These are phyloP conservation scores for Brettanomyces nanus DNA, from an alignment of 805 yeast species.

Conservation along the genomic window DNA sequence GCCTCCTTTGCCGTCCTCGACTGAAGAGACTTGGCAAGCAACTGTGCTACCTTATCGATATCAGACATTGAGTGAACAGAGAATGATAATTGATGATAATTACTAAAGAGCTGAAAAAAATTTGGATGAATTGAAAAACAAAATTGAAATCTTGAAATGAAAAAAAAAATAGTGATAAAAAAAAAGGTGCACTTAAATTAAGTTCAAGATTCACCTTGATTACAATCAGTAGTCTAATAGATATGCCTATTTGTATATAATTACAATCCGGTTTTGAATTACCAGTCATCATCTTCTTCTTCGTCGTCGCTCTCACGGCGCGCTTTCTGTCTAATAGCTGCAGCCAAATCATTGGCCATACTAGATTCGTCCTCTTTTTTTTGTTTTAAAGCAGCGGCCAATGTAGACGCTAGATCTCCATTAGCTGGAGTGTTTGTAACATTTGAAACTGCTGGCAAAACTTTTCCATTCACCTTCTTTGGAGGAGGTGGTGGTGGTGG, in stretches of 20 bases:
- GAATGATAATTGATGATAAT: too few relatives aligned
- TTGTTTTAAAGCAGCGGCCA: slow-evolving; percentile 62
- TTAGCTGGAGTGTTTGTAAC: slow-evolving; percentile 10
- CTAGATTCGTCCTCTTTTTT: slow-evolving; percentile 52
- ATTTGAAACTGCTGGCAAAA: slow-evolving; percentile 16
- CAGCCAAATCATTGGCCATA: slow-evolving; percentile 82
- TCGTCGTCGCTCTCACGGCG: slow-evolving; percentile 65
- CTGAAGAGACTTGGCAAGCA: slow-evolving; percentile 55
- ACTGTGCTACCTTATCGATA: slow-evolving; percentile 42
- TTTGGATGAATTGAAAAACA: too few relatives aligned
- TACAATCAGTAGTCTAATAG: too few relatives aligned
- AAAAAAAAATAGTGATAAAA: too few relatives aligned
- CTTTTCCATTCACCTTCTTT: slow-evolving; percentile 28
- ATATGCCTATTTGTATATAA: too few relatives aligned
- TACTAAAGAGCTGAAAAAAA: too few relatives aligned
- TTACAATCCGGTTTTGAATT: too few relatives aligned
- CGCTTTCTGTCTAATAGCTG: slow-evolving; percentile 76
- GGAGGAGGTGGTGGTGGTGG: slow-evolving; percentile 33
- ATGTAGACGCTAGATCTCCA: slow-evolving; percentile 32
- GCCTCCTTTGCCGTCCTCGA: slow-evolving; percentile 60
- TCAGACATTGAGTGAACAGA: slow-evolving; percentile 30
- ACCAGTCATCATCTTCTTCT: slow-evolving; percentile 42
- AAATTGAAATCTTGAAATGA: too few relatives aligned
- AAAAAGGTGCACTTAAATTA: too few relatives aligned
- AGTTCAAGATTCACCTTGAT: too few relatives aligned